Conservation (phyloP, 1,139 yeast species). For the Meyerozyma guilliermondii region DNA sequence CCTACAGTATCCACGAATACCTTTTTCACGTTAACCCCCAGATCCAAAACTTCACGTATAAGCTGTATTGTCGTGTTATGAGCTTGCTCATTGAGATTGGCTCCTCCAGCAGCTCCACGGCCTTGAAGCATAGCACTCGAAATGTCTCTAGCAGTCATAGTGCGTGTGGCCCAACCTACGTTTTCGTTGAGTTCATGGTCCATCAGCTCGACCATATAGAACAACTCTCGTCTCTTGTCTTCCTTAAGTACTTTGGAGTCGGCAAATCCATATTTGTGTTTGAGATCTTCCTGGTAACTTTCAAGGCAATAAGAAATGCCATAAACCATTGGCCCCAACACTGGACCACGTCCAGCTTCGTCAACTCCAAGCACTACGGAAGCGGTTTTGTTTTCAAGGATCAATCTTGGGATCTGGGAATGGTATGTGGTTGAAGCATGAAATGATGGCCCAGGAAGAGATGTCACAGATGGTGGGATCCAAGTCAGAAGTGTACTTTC, state of each 20-base stretch:
- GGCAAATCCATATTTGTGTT: constrained; percentile 71
- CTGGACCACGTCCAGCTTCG: constrained; percentile 99
- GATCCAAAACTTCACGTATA: constrained; percentile 54
- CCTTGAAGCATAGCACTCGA: constrained; percentile 78
- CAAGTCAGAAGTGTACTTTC: constrained; percentile 10
- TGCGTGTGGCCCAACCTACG: constrained; percentile 85
- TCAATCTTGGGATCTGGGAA: constrained; percentile 24
- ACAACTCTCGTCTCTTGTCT: constrained; percentile 56
- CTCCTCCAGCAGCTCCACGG: constrained; percentile 42
- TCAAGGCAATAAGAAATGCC: constrained; percentile 76
- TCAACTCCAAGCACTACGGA: constrained; percentile 76
- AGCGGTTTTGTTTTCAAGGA: constrained; percentile 11
- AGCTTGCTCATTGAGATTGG: constrained; percentile 87
- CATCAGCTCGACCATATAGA: constrained; percentile 50
- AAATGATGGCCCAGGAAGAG: constrained; percentile 18
- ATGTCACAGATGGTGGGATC: constrained; percentile 30
- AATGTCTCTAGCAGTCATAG: constrained; percentile 84
- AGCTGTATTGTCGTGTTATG: constrained; percentile 87
- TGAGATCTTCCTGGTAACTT: constrained; percentile 44
- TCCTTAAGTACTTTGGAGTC: constrained; percentile 89
- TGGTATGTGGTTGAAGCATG: constrained; percentile 34
- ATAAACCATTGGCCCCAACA: constrained; percentile 95
- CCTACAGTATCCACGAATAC: constrained; percentile 95
- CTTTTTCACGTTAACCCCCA: constrained; percentile 61
- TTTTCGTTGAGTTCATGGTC: constrained; percentile 44